Conservation (phyloP, 2,329 filamentous ascomycete species). For the Cladosporium halotolerans region DNA sequence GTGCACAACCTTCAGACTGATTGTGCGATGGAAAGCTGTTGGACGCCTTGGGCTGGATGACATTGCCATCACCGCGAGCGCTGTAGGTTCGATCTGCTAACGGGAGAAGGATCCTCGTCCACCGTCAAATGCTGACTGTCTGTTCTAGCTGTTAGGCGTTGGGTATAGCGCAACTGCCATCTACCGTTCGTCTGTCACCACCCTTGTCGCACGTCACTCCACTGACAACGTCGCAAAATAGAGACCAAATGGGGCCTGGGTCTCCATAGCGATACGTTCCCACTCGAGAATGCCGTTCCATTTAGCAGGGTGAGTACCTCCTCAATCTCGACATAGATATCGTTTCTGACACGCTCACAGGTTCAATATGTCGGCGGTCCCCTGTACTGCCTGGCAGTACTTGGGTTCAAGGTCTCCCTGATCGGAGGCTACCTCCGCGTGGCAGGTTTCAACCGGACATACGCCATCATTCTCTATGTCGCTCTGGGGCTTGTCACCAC, state of each 20-base stretch:
- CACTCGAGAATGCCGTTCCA: constrained; percentile 10
- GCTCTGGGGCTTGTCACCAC: constrained; percentile 10
- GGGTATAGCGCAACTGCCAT: constrained; percentile 13
- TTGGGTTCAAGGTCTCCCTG: constrained; percentile 15
- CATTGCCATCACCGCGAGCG: constrained; percentile 7
- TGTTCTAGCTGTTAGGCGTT: constrained; percentile 10
- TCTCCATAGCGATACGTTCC: constrained; percentile 8
- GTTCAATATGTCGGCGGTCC: constrained; percentile 15
- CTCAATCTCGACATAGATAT: neutral
- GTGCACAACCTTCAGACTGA: constrained; percentile 9
- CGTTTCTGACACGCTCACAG: neutral
- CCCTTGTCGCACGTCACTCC: neutral
- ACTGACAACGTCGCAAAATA: neutral
- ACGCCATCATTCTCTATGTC: constrained; percentile 9
- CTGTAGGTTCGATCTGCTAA: neutral
- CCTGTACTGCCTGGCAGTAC: constrained; percentile 13
- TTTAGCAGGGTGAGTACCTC: constrained; percentile 11
- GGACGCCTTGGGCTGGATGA: constrained; percentile 13
- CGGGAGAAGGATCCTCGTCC: neutral
- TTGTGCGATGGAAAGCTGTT: constrained; percentile 4
- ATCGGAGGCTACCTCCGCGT: constrained; percentile 13
- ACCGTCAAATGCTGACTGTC: neutral
- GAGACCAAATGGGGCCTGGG: constrained; percentile 14
- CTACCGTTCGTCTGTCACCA: constrained; percentile 2
- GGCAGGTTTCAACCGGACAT: constrained; percentile 15